Evolutionary conservation across 2,329 filamentous ascomycete genomes (phyloP), one percentile per base, ranked within the genome.

Genomic region (Hypoxylon sp.): DNA sequence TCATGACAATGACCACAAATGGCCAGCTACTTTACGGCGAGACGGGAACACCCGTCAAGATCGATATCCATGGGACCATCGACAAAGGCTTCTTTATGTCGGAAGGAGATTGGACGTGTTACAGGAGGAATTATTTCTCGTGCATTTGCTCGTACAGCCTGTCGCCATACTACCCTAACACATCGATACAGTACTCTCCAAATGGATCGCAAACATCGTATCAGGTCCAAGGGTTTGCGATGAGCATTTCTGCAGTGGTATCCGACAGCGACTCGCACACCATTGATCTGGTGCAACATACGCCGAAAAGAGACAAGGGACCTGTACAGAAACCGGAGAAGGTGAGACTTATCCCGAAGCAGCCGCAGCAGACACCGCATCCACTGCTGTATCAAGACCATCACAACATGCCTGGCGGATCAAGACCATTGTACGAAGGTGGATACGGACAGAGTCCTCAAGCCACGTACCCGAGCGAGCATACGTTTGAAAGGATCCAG

Each of bases 31-130:
- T 84, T 60, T 90, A 89, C 71, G 81, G 79, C 2, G 85, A 92
- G 50, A 77, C 74, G 5, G 76, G 69, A 5, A 80, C 81, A 2
- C 80, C 83, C 0, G 84, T 96, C 69, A 89, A 89, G 68, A 85
- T 91, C 18, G 90, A 92, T 12, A 92, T 97, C 68, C 84, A 89
- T 28, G 92, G 92, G 33, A 90, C 88, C 72, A 93, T 97, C 64
- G 92, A 96, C 77, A 96, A 97, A 73, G 93, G 93, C 0, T 96
- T 97, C 79, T 97, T 97, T 76, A 82, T 89, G 33, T 86, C 85
- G 2, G 93, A 96, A 58, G 84, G 87, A 16, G 92, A 94, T 72
- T 97, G 93, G 93, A 97, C 93, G 0, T 97, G 93, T 80, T 97
- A 97, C 76, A 86, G 93, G 32, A 86, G 94, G 44, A 97, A 97